Evolutionary conservation across 169 alveolate genomes (phyloP), one percentile per base, ranked within the genome.

Genomic region (Miamiensis avidus): DNA sequence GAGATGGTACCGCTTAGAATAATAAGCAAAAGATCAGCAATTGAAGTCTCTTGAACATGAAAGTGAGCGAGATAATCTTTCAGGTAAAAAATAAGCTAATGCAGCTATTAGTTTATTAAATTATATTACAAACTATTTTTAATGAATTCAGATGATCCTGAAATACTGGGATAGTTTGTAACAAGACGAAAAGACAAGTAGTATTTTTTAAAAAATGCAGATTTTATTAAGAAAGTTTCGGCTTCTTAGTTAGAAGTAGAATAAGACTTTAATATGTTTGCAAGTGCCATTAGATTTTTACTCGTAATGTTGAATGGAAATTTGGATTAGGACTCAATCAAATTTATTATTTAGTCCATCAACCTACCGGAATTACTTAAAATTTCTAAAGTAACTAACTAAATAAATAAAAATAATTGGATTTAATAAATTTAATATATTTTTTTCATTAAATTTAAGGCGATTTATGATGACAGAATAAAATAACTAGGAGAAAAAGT

Each of bases 391-490:
- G 69, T 49, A 49, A 49, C 4, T 49, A 49, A 11, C 20, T 49
- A 11, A 49, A 11, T 49, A 11, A 49, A 49, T 11, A 11, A 4
- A 49, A 49, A 11, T 49, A 11, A 49, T 11, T 49, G 4, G 69
- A 49, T 49, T 49, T 49, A 49, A 11, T 49, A 49, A 49, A 27
- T 16, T 79, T 79, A 1, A 79, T 26, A 73, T 73, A 73, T 15
- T 29, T 15, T 73, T 15, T 15, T 15, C 6, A n/a, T 15, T 73
- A 73, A 15, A 1, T 73, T 49, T 31, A 34, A 79, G 26, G 65
- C 4, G 1, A 79, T 79, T 0, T 79, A 79, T 64, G 73, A 49
- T 29, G 74, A 49, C 25, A 79, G 84, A 79, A 0, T 79, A 30
- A 79, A 79, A 79, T 33, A 31, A 28, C 29, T 49, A 4, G 20